Evolutionary conservation across 768 basidiomycete genomes (phyloP).

Genomic region (Phanerochaete carnosa): DNA sequence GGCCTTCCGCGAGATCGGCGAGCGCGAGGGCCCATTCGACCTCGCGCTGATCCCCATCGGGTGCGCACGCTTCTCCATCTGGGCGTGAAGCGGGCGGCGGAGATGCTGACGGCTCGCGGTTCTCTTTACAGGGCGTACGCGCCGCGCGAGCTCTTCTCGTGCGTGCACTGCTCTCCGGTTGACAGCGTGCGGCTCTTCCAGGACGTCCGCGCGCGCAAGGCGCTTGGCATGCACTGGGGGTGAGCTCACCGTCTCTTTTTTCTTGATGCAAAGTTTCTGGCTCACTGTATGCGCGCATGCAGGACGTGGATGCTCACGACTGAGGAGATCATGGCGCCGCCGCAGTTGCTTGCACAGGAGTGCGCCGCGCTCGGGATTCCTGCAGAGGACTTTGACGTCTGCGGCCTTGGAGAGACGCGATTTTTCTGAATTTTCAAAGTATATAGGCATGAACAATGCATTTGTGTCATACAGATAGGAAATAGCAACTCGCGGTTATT

Average conservation of each 20-base stretch:
- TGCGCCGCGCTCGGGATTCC: conserved; percentile 48
- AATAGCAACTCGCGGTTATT: too few species aligned
- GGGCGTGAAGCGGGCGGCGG: neutral
- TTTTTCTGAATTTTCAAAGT: conserved; percentile 13
- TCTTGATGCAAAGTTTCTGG: neutral
- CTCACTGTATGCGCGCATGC: neutral
- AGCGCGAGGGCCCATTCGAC: conserved; percentile 59
- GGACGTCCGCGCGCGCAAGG: conserved; percentile 57
- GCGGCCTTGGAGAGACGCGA: conserved; percentile 60
- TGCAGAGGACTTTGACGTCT: conserved; percentile 52
- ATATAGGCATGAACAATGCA: neutral
- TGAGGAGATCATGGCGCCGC: conserved; percentile 61
- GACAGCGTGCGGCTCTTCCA: conserved; percentile 68
- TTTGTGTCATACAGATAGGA: neutral
- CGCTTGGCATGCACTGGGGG: conserved; percentile 74
- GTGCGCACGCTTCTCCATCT: conserved; percentile 31
- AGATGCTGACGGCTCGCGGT: neutral
- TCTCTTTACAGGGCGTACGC: conserved; percentile 47
- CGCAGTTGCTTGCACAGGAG: conserved; percentile 48
- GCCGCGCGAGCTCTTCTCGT: conserved; percentile 52
- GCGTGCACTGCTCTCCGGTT: conserved; percentile 63
- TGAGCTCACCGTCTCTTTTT: conserved; percentile 23
- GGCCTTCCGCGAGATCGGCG: conserved; percentile 70
- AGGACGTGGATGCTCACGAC: conserved; percentile 53
- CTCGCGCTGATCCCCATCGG: conserved; percentile 72